Percentiles rank a stretch among this genome's conserved stretches.
Conservation (phyloP, 371 early-diverging fungal species). For the Saksenaea vasiformis region DNA sequence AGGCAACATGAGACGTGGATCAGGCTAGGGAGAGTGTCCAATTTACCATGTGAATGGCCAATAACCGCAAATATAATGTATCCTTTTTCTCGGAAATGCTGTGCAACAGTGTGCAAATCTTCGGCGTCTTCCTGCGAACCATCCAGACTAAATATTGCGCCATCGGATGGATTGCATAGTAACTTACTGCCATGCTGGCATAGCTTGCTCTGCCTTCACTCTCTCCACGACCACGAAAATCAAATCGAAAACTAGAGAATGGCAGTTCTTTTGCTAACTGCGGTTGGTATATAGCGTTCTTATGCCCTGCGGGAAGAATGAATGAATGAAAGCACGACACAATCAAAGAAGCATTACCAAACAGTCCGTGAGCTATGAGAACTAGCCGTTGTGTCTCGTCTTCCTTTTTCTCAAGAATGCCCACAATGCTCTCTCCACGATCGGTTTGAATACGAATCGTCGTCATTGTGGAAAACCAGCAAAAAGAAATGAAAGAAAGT, state of each 20-base stretch:
- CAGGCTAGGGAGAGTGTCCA: not conserved
- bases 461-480: constrained; percentile 20
- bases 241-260: constrained; percentile 59
- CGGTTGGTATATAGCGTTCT: constrained; percentile 65
- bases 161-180: not conserved
- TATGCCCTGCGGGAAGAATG: constrained; percentile 44
- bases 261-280: constrained; percentile 52
- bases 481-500: not conserved
- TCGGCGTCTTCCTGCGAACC: constrained; percentile 47
- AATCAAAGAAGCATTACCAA: constrained; percentile 23
- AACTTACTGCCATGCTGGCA: constrained; percentile 50
- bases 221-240: constrained; percentile 64
- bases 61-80: constrained; percentile 61
- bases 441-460: constrained; percentile 31
- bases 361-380: constrained; percentile 41
- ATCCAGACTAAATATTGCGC: not conserved
- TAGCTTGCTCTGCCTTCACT: constrained; percentile 55
- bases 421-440: constrained; percentile 41
- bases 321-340: not conserved
- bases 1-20: not conserved
- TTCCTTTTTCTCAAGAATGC: constrained; percentile 37
- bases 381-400: constrained; percentile 30
- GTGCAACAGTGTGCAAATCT: constrained; percentile 55
- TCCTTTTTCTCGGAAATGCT: constrained; percentile 54
- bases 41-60: constrained; percentile 58